Evolutionary conservation across 1,139 yeast genomes (phyloP).

Genomic region (Kurtzmaniella quercitrusa): DNA sequence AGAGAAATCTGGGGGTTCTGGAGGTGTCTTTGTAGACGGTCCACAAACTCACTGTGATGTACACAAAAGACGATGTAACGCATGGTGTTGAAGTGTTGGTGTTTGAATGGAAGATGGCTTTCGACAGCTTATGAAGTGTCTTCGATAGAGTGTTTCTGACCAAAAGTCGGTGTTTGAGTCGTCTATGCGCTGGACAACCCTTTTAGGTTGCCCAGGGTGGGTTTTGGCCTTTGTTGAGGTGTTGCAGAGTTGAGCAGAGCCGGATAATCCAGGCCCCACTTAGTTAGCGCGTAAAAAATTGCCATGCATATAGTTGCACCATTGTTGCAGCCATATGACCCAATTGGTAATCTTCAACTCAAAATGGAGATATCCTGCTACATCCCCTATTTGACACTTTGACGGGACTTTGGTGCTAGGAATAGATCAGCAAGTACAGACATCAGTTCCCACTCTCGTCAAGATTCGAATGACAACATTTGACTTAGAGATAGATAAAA

Average conservation of each 20-base stretch:
- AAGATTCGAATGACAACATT: too few species aligned
- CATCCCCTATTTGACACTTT: too few species aligned
- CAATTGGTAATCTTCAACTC: not conserved
- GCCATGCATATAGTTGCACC: not conserved
- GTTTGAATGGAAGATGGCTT: not conserved
- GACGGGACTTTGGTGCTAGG: too few species aligned
- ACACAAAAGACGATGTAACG: not conserved
- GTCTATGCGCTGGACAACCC: not conserved
- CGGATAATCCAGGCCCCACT: not conserved
- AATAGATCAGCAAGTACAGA: too few species aligned
- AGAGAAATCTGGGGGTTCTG: not conserved
- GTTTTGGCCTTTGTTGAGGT: not conserved
- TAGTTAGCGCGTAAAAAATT: not conserved
- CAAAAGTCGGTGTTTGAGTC: too few species aligned
- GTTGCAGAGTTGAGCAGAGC: not conserved
- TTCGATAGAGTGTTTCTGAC: too few species aligned
- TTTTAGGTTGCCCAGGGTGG: not conserved
- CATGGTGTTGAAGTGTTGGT: not conserved
- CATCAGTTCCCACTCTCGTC: too few species aligned
- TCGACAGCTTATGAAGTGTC: too few species aligned
- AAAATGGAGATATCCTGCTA: too few species aligned
- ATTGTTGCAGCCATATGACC: not conserved
- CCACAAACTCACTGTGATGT: not conserved
- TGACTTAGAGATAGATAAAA: too few species aligned
- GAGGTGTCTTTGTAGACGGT: not conserved